Base-by-base conservation (phyloP, 2,329 filamentous ascomycete genomes). In the Sarocladiaceae sp. region DNA sequence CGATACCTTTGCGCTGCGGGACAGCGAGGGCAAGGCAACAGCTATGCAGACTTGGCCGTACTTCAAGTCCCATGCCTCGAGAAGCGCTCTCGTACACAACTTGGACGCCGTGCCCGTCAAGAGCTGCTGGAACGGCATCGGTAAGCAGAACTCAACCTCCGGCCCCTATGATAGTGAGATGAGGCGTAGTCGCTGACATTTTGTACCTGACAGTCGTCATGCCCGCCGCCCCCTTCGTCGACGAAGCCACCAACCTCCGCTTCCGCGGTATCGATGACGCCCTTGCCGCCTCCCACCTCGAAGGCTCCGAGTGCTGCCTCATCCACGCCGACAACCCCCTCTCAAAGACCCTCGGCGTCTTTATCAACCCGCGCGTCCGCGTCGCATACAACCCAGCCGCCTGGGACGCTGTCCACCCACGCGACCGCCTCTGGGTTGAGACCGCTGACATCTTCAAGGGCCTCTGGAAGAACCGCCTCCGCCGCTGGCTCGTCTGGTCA, bases 221-320 rank as follows among this genome's bases (percentile, higher is more conserved):
- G 64, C 69, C 75, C 18, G 70, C 76, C 1, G 64, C 66, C 7
- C 75, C 78, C 0, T 82, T 82, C 55, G 70, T 77, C 50, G 65
- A 63, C 2, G 56, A 60, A 2, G 57, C 61, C 2, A 55, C 56
- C 3, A 52, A 55, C 35, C 58, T 86, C 0, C 68, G 64, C n/a
- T 87, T 87, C 60, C 77, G 83, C 9, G 82, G 72, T 4, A 69
- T 85, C 18, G 57, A 76, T 0, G 82, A 86, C 55, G 73, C 70
- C 3, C 73, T 91, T 1, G 78, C 78, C 2, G 55, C 60, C 6
- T 55, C 67, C 20, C 83, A 87, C 55, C 68, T 89, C 20, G 86
- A 90, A 60, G 85, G 73, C n/a, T 85, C 80, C 12, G 85, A 90
- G 62, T 89, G 85, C 66, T 90, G 86, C 60, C 74, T 90, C 43